Base-by-base conservation (phyloP, 108 stramenopile species). In the Nitzschia sp. region DNA sequence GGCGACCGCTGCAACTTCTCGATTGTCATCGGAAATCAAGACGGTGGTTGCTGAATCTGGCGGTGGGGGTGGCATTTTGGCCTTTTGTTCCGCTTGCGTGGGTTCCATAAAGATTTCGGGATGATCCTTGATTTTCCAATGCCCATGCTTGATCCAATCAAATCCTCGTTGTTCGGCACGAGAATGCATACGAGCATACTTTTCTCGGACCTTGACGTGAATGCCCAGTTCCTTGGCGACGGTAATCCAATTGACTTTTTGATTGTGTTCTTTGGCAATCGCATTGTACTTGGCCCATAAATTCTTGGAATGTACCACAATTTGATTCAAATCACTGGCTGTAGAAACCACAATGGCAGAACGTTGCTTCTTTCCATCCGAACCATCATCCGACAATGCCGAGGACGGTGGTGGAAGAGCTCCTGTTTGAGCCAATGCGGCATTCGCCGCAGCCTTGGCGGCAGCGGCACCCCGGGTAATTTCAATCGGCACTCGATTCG, bases 271-370 rank as follows among this genome's bases (percentile, higher is more conserved):
- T 61, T 88, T 89, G 26, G 91, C 91, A 54, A 89, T 88, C 9
- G 88, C 88, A 68, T 88, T 92, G 71, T 92, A 92, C 66, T 89
- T 92, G 26, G 84, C 81, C 88, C 88, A 92, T n/a, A 92, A 51
- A 68, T 86, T 87, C 54, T 92, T 87, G 18, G 91, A 87, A 51
- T 89, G 86, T 2, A 88, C 82, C 23, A 89, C 88, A 59, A 92
- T 92, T 42, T 82, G 78, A 60, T 92, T 65, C 30, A 92, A 58
- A 62, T 92, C 91, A 15, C 64, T 27, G 1, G 91, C 91, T 5
- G 91, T 89, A 0, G 86, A 85, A 30, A 92, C 86, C 57, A 88
- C 72, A 63, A 92, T 92, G 15, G 86, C 81, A 0, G 91, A 89
- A 21, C 88, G 80, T n/a, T 30, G 53, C 57, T 87, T 89, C 57